A percentile compares a stretch with the other conserved stretches of the same genome.
These are phyloP conservation scores for Stagonosporopsis rhizophila DNA, from an alignment of 2,329 filamentous ascomycete genomes.

Conservation along the genomic window DNA sequence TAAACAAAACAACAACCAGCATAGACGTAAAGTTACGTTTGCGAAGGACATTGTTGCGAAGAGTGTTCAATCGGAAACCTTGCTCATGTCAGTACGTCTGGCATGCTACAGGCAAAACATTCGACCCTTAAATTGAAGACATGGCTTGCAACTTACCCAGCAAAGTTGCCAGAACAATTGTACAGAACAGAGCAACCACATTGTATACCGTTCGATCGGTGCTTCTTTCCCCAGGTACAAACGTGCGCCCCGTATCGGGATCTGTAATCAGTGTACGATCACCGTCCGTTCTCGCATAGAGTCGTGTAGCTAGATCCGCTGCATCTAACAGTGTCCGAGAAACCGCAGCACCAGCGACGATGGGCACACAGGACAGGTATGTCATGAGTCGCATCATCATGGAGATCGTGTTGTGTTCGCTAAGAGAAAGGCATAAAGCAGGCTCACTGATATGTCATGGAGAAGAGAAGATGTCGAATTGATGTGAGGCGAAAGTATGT, in stretches of 20 bases:
- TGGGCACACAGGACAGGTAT: conserved; percentile 1
- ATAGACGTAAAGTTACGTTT: conserved; percentile 28
- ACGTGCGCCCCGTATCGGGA: conserved; percentile 16
- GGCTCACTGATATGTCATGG: background rate
- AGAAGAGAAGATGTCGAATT: background rate
- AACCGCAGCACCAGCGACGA: conserved; percentile 2
- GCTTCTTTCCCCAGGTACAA: conserved; percentile 19
- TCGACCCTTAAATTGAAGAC: background rate
- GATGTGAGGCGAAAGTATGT: background rate
- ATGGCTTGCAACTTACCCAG: conserved; percentile 10
- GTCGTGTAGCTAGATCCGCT: background rate
- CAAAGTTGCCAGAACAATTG: conserved; percentile 11
- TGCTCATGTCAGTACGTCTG: background rate
- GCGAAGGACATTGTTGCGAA: conserved; percentile 21
- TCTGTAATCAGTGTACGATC: conserved; percentile 18
- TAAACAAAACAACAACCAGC: conserved; percentile 18
- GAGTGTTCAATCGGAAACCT: conserved; percentile 23
- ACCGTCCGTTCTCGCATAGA: conserved; percentile 4
- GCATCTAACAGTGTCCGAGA: background rate
- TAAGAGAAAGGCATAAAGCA: background rate
- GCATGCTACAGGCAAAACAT: background rate
- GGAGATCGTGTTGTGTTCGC: background rate
- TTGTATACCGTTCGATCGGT: conserved; percentile 22
- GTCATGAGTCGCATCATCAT: conserved; percentile 8
- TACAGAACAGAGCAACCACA: conserved; percentile 19